These are phyloP conservation scores for Lathyrus oleraceus DNA, from an alignment of 306 rosid species.

Conservation along the genomic window DNA sequence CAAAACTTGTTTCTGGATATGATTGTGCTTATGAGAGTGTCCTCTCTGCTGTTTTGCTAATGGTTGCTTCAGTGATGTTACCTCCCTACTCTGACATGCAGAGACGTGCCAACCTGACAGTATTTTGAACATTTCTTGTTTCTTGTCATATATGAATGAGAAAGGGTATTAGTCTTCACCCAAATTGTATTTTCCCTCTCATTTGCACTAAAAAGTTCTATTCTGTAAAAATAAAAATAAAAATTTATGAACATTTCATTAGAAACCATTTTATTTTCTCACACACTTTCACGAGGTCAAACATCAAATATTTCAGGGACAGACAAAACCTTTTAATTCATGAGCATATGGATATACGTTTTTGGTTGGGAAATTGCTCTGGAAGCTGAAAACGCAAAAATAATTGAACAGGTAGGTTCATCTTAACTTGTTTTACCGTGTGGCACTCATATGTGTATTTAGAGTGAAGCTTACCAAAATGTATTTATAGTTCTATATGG, in stretches of 20 bases:
- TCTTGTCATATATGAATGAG: constrained; percentile 4
- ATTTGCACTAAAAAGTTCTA: neutral
- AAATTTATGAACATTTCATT: neutral
- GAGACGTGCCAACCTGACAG: neutral
- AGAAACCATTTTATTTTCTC: too few relatives aligned
- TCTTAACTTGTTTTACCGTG: neutral
- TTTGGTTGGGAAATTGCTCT: neutral
- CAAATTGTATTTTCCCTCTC: neutral
- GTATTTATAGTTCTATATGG: neutral
- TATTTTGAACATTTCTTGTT: neutral
- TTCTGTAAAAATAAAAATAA: neutral
- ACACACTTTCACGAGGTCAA: constrained; percentile 5
- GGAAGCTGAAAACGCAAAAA: neutral
- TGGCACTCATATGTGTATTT: neutral
- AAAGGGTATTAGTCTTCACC: neutral
- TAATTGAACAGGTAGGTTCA: neutral
- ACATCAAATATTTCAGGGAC: constrained; percentile 20
- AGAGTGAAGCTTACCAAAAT: constrained; percentile 4
- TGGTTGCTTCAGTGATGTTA: neutral
- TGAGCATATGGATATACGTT: neutral
- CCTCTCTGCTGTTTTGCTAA: neutral
- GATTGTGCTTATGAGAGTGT: constrained; percentile 14
- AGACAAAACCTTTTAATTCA: constrained; percentile 6
- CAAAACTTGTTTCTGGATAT: neutral
- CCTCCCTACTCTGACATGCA: neutral